These are phyloP conservation scores for Mortierella antarctica DNA, from an alignment of 192 early-diverging fungal genomes.

Conservation along the genomic window DNA sequence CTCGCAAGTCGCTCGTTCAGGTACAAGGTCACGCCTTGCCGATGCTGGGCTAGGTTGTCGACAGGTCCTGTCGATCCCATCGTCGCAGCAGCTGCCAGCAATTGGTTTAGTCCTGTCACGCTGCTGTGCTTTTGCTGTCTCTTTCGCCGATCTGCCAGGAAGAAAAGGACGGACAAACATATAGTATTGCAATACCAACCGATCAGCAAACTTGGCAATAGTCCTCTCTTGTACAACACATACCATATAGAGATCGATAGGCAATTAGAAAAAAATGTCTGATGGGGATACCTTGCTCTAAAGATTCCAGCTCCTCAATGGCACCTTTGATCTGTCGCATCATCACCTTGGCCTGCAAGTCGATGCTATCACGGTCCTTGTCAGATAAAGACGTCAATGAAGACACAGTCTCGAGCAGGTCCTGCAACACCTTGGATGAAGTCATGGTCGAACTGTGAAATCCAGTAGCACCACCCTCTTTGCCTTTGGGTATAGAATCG, in stretches of 20 bases:
- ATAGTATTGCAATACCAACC: not conserved
- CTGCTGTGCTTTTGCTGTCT: conserved; percentile 13
- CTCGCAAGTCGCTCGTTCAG: conserved; percentile 74
- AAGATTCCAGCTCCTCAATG: conserved; percentile 43
- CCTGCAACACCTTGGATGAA: conserved; percentile 36
- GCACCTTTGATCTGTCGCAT: conserved; percentile 51
- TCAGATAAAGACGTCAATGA: conserved; percentile 41
- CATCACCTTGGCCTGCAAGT: conserved; percentile 47
- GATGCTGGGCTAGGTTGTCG: conserved; percentile 72
- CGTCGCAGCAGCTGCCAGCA: conserved; percentile 14
- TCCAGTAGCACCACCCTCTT: not conserved
- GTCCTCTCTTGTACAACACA: not conserved
- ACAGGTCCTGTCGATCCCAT: conserved; percentile 35
- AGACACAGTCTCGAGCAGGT: conserved; percentile 31
- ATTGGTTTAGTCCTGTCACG: conserved; percentile 29
- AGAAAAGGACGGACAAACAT: not conserved
- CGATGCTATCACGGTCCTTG: conserved; percentile 49
- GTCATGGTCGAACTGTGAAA: not conserved
- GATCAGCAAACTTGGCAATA: not conserved
- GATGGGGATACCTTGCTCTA: conserved; percentile 35
- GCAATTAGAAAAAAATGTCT: not conserved
- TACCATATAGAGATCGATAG: not conserved
- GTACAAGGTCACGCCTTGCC: conserved; percentile 74
- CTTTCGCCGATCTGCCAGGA: conserved; percentile 22
- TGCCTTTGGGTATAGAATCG: conserved; percentile 25